Base-by-base conservation (phyloP, 2,329 filamentous ascomycete species). In the Aspergillus sp. region DNA sequence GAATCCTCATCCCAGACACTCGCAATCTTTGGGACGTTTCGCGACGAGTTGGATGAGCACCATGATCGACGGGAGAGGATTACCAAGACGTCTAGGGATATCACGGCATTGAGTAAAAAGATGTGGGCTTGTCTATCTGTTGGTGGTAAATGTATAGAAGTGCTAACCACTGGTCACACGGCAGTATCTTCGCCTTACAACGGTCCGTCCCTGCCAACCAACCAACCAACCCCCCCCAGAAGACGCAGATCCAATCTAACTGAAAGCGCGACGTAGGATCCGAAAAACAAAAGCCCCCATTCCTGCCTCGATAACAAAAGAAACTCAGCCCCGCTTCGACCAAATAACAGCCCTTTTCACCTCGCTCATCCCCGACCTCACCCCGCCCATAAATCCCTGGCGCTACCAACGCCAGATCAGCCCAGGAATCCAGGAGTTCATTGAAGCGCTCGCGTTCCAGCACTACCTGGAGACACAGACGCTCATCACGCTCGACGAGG, bases 101-200 rank as follows among this genome's bases (percentile, higher is more conserved):
- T 98, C 48, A 98, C 93, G 5, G 89, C 88, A 0, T 75, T 89
- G 45, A 95, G 88, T 69, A 98, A 98, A 76, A 98, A 97, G 73
- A 94, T 97, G 89, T 94, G 69, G 71, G 76, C 55, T 33, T 30
- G 27, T 28, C 41, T 12, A 2, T 44, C 29, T 26, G 29, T 30
- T 33, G 5, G 29, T 32, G 33, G n/a, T 51, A 19, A 2, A 19
- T 19, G 19, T 19, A 19, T 19, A 5, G 33, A 19, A 9, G 30
- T 33, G 9, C 35, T 48, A 43, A 47, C 28, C 40, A 38, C 34
- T 41, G n/a, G 19, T 45, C 44, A 38, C 36, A 27, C 9, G n/a
- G 27, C 52, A 90, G 86, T 49, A 93, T 93, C 57, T 93, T 93
- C 66, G 80, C 86, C 1, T 71, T 93, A n/a, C 87, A 93, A 68